Base-by-base conservation (phyloP, 2,329 filamentous ascomycete species). In the Colletotrichum sp. region DNA sequence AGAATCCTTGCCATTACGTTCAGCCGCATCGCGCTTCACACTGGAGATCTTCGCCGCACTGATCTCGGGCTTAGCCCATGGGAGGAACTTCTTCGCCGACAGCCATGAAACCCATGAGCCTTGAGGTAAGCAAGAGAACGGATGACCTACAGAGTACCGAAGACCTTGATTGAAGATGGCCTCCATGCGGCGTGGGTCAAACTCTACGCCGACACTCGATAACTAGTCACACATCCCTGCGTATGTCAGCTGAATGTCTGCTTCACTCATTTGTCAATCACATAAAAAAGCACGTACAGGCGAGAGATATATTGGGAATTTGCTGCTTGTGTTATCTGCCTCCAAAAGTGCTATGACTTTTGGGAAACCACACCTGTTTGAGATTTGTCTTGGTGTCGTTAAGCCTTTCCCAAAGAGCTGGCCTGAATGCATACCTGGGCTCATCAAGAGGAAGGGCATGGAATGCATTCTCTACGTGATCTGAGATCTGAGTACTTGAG, bases 331-430 rank as follows among this genome's bases (percentile, higher is more conserved):
- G 82, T 90, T 90, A 93, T 3, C 93, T 93, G 30, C 93, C 93
- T 8, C 93, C 93, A 60, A 94, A 90, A 78, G 95, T 93, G 10
- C 88, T 92, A 81, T 96, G 94, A 66, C 90, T 91, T 9, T 93
- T 93, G 0, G 93, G 92, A 80, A 95, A 95, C 92, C 92, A 93
- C 18, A 89, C 87, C 76, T 90, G 88, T 34, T 87, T 84, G 65
- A 90, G 82, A 72, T 89, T 85, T 3, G 87, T 88, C 28, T 81
- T 82, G 44, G 85, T 84, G 30, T 83, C 80, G 0, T 82, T 81
- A 10, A 82, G 83, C n/a, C 86, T 84, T 79, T 90, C 88, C 90
- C 89, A 92, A 2, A 92, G 81, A 4, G 90, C 88, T 15, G 90
- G 89, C 15, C 82, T 84, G 75, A 92, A 92, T 0, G 89, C 86